Percentiles rank a stretch among this genome's conserved stretches.
Evolutionary conservation across 495 filamentous ascomycete genomes (phyloP).

Genomic region (Aspergillus conjunctus): DNA sequence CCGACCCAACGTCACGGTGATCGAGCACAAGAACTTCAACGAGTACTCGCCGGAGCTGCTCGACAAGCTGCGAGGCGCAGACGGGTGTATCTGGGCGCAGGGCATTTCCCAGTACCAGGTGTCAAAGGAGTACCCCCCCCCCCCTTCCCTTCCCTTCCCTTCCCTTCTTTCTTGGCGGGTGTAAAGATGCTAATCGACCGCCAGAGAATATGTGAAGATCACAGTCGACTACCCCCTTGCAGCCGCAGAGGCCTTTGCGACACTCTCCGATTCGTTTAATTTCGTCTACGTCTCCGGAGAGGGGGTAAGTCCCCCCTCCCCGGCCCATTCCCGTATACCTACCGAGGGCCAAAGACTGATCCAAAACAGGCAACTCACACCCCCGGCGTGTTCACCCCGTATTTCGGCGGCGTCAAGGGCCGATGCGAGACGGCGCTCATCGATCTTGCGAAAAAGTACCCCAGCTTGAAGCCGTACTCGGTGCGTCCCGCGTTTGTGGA

Average conservation of each 20-base stretch:
- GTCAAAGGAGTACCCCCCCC: slow-evolving; percentile 54
- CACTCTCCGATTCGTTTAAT: slow-evolving; percentile 57
- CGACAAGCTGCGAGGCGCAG: slow-evolving; percentile 60
- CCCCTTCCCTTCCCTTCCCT: background rate
- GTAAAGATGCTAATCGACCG: background rate
- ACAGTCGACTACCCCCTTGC: slow-evolving; percentile 64
- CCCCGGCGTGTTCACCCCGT: slow-evolving; percentile 53
- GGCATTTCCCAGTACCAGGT: slow-evolving; percentile 63
- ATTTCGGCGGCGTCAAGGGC: slow-evolving; percentile 65
- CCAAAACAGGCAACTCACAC: slow-evolving; percentile 38
- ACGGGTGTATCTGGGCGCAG: slow-evolving; percentile 71
- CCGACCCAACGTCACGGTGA: slow-evolving; percentile 62
- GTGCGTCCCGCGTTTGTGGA: slow-evolving; percentile 60
- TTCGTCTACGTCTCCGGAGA: slow-evolving; percentile 73
- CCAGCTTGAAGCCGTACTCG: slow-evolving; percentile 49
- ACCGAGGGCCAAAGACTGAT: background rate
- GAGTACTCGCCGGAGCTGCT: slow-evolving; percentile 57
- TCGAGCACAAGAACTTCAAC: slow-evolving; percentile 66
- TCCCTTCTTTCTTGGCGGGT: background rate
- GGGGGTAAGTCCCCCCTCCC: slow-evolving; percentile 26
- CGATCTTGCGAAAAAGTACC: slow-evolving; percentile 44
- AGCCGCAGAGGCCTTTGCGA: slow-evolving; percentile 62
- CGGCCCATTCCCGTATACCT: background rate
- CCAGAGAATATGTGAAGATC: slow-evolving; percentile 67
- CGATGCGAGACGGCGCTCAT: slow-evolving; percentile 58